These are phyloP conservation scores for Hypoxylon sp. DNA, from an alignment of 2,329 filamentous ascomycete species.

Conservation along the genomic window DNA sequence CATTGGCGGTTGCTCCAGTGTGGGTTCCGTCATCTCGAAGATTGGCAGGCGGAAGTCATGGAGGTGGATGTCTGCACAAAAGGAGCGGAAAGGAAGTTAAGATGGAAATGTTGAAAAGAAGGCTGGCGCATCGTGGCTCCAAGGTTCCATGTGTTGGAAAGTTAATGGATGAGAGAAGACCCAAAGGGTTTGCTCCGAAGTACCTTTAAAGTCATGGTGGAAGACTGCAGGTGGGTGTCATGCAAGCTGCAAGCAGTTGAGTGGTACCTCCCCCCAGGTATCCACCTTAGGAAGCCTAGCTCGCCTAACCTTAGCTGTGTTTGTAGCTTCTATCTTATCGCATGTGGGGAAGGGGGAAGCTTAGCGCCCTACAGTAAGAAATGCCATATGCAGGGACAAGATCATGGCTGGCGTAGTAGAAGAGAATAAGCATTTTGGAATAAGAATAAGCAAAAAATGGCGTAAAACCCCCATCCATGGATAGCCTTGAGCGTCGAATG, in stretches of 20 bases:
- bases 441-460: slow-evolving; percentile 23
- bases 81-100: slow-evolving; percentile 23
- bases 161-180: slow-evolving; percentile 34
- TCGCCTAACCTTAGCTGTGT: slow-evolving; percentile 28
- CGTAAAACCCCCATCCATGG: neutral
- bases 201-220: slow-evolving; percentile 37
- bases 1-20: slow-evolving; percentile 42
- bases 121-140: slow-evolving; percentile 50
- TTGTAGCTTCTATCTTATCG: slow-evolving; percentile 51
- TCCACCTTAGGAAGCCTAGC: slow-evolving; percentile 31
- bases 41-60: slow-evolving; percentile 43
- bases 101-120: slow-evolving; percentile 40
- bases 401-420: slow-evolving; percentile 6
- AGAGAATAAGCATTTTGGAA: slow-evolving; percentile 13
- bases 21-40: slow-evolving; percentile 52
- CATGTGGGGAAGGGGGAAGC: slow-evolving; percentile 43
- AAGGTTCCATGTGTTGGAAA: slow-evolving; percentile 39
- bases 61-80: slow-evolving; percentile 27
- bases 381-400: slow-evolving; percentile 37
- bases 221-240: slow-evolving; percentile 46
- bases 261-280: slow-evolving; percentile 40
- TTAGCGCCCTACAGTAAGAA: slow-evolving; percentile 27
- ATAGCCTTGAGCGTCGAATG: neutral
- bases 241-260: slow-evolving; percentile 45
- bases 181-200: slow-evolving; percentile 35